These are phyloP conservation scores for Theobroma grandiflorum DNA, from an alignment of 441 rosid species.

Conservation along the genomic window DNA sequence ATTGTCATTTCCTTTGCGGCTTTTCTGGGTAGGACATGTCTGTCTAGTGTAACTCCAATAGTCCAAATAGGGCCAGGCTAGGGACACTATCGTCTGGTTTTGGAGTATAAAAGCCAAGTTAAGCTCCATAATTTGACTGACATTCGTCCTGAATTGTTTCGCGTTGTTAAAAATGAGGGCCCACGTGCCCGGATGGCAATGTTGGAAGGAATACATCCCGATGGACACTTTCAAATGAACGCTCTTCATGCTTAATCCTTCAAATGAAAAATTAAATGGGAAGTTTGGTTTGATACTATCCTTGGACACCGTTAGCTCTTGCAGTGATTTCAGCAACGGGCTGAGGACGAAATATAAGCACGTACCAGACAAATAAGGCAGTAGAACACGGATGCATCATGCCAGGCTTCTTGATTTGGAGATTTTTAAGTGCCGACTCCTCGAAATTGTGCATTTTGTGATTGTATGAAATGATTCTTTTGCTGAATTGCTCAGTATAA, in stretches of 20 bases:
- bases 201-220: not conserved
- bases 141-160: not conserved
- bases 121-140: not conserved
- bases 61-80: not conserved
- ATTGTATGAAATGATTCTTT: not conserved
- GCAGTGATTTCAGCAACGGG: no score
- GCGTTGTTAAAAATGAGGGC: not conserved
- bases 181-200: not conserved
- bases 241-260: not conserved
- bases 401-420: not conserved
- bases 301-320: not conserved
- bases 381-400: not conserved
- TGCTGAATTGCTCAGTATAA: not conserved
- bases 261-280: not conserved
- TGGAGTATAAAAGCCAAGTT: not conserved
- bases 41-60: not conserved
- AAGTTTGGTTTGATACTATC: not conserved
- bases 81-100: not conserved
- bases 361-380: not conserved
- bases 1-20: not conserved
- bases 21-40: not conserved
- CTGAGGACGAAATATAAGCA: not conserved
- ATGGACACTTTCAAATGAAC: no score
- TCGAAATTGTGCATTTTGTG: not conserved
- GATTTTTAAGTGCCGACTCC: not conserved